A percentile compares a stretch with the other conserved stretches of the same genome.
Evolutionary conservation across 2,329 filamentous ascomycete species (phyloP).

Genomic region (Phoma sp.): DNA sequence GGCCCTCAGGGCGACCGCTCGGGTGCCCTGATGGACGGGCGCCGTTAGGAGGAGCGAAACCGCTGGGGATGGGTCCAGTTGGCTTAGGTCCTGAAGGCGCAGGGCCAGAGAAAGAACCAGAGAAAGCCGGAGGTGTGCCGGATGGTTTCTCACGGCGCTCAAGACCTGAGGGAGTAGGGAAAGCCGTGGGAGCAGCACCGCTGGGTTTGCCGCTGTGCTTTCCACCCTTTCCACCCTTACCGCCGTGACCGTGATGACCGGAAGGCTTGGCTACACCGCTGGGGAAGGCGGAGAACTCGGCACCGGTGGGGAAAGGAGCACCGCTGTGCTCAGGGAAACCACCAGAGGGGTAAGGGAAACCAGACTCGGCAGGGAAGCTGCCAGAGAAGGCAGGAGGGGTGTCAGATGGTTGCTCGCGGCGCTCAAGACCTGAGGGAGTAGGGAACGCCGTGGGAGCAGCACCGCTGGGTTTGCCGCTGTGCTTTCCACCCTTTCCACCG

Average conservation of each 20-base stretch:
- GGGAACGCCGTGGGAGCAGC: not conserved
- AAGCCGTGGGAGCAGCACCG: not conserved
- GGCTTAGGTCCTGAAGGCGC: not conserved
- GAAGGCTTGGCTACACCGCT: slow-evolving; percentile 5
- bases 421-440: slow-evolving; percentile 3
- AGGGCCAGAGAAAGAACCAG: not conserved
- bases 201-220: not conserved
- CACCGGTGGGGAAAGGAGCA: slow-evolving; percentile 6
- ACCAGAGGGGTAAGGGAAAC: not conserved
- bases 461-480: not conserved
- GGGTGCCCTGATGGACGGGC: not conserved
- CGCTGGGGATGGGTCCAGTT: not conserved
- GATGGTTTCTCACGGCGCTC: slow-evolving; percentile 1
- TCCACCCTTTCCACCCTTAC: not conserved
- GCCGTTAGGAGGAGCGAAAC: not conserved
- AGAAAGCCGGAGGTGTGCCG: not conserved
- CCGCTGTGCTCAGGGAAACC: slow-evolving; percentile 1
- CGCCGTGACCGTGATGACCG: slow-evolving; percentile 8
- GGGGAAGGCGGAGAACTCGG: slow-evolving; percentile 4
- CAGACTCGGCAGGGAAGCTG: slow-evolving; percentile 1
- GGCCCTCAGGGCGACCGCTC: too few relatives aligned
- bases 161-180: slow-evolving; percentile 1
- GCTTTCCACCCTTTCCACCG: slow-evolving; percentile 6
- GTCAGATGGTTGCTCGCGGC: not conserved
- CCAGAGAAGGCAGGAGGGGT: slow-evolving; percentile 2